Evolutionary conservation across 2,329 filamentous ascomycete species (phyloP), one percentile per base, ranked within the genome.

Genomic region (Talaromyces sp.): DNA sequence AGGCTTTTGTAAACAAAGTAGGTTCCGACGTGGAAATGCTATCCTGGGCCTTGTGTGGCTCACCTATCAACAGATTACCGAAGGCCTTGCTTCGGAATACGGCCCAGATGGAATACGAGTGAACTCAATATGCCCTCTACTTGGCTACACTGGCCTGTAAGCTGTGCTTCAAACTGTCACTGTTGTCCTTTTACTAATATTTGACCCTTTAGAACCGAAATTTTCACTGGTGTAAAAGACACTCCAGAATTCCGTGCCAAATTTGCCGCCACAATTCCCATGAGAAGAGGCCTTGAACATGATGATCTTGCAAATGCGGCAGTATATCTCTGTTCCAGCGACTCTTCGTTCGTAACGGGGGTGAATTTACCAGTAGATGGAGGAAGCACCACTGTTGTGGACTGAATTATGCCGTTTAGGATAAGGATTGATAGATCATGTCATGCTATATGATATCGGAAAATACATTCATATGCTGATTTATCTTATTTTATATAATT

Each of bases 321-420:
- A 64, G 81, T 87, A 18, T 92, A 88, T 70, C 73, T 92, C 53
- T 87, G 87, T 2, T 89, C 87, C 63, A 87, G 91, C 33, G 89
- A 92, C 69, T 87, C 86, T 0, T 81, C 79, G 3, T 91, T 92
- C 68, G 84, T 92, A 65, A 91, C 88, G 0, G 89, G 89, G 0
- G 81, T 87, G n/a, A 87, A 89, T 64, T 77, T 91, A 64, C 84
- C 53, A 23, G 58, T 65, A 12, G 60, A 62, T 50, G 60, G 60
- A 36, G 60, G 60, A 51, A 44, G 40, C 40, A 44, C 40, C 7
- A 44, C 40, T 6, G 40, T 44, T 16, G 40, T 44, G n/a, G 40
- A 44, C 40, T 44, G n/a, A 44, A 16, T 18, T 18, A 6, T 44
- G 40, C 5, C 14, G 16, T 18, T 44, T 16, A 44, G n/a, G n/a